Base-by-base conservation (phyloP, 2,329 filamentous ascomycete species). In the Alternaria brassicicola region DNA sequence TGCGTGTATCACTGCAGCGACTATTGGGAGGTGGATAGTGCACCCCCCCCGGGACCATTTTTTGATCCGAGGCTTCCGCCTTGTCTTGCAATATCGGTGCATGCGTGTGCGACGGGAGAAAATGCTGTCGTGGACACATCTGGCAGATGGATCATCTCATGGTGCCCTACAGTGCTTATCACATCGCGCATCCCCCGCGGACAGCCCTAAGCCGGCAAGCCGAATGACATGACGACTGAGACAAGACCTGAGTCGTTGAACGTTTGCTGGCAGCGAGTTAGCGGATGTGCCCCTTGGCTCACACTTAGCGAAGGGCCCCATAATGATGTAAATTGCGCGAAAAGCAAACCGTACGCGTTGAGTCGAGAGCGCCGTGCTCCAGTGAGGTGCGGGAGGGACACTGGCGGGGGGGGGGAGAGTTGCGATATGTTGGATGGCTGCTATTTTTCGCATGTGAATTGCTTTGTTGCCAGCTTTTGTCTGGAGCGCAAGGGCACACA, bases 241-340 rank as follows among this genome's bases (percentile, higher is more conserved):
- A 66, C 65, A 62, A 57, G 53, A 49, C 55, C 64, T 63, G 64
- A 59, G 59, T 64, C 57, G 61, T 55, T 57, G 50, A 63, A 63
- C 64, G 62, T 66, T 67, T 65, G 65, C 62, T 65, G 64, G 64
- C 59, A 62, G 52, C 53, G 47, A 55, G 43, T 58, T 66, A 62
- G 65, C 60, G 57, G 60, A 38, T 59, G 57, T 57, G 62, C 61
- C 57, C 57, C 52, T 61, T 48, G 55, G 42, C 51, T 43, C 42
- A 6, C 13, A 25, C 28, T 25, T 46, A 33, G 26, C 33, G 41
- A 33, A 36, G 41, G 47, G 49, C 43, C 30, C 62, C 65, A 63
- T 60, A 51, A 65, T 68, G 62, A 68, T 66, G 65, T 66, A 59
- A 52, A 48, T 33, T 56, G 45, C 52, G 41, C 47, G 19, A 57